Conservation (phyloP, 108 stramenopile species). For the Cyclotella sp. region DNA sequence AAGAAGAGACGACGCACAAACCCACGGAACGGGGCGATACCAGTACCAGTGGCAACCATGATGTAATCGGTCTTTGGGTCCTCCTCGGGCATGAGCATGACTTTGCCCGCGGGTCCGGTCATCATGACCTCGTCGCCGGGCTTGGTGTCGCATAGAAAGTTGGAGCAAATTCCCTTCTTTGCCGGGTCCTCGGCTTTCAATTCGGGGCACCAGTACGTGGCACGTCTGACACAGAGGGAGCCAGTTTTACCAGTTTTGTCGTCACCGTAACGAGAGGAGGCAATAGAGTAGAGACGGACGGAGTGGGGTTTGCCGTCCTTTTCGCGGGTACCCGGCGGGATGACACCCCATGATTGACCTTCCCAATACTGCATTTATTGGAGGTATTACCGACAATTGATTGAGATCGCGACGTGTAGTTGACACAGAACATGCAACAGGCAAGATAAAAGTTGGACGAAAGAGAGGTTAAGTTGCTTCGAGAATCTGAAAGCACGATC, state of each 20-base stretch:
- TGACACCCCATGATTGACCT: slow-evolving; percentile 91
- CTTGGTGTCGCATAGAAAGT: slow-evolving; percentile 94
- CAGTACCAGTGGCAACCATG: slow-evolving; percentile 99
- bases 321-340: slow-evolving; percentile 91
- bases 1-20: slow-evolving; percentile 96
- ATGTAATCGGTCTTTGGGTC: slow-evolving; percentile 93
- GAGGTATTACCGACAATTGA: not conserved
- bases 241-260: slow-evolving; percentile 97
- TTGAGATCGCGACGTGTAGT: not conserved
- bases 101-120: slow-evolving; percentile 97
- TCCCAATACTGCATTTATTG: slow-evolving; percentile 67
- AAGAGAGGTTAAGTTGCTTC: too few relatives aligned
- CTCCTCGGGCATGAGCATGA: slow-evolving; percentile 98
- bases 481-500: too few relatives aligned
- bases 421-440: not conserved
- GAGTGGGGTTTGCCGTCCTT: slow-evolving; percentile 97
- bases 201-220: slow-evolving; percentile 95
- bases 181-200: slow-evolving; percentile 95
- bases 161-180: slow-evolving; percentile 98
- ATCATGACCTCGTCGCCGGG: slow-evolving; percentile 89
- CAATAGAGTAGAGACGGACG: slow-evolving; percentile 98
- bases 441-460: too few relatives aligned
- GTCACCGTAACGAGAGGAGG: slow-evolving; percentile 97
- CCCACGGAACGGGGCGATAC: slow-evolving; percentile 97
- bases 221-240: slow-evolving; percentile 96